phyloP scores from a whole-genome alignment of 2,329 filamentous ascomycete species.

The Thelonectria rubi region DNA sequence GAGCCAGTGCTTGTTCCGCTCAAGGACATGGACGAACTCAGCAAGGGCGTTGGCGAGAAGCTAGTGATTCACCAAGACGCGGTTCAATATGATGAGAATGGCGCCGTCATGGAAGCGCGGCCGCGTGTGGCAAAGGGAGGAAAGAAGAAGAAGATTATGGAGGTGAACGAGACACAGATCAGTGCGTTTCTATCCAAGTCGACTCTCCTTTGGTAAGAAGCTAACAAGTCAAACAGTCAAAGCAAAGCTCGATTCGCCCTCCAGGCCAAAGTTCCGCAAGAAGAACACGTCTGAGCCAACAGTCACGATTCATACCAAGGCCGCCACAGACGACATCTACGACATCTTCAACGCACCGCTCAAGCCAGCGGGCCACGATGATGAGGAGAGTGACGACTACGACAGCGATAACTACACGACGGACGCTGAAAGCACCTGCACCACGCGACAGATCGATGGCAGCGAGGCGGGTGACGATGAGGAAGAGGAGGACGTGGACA shows the following conservation, averaged over 20 bases:
- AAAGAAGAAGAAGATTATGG: constrained; percentile 81
- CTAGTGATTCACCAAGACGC: constrained; percentile 41
- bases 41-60: constrained; percentile 38
- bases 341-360: constrained; percentile 91
- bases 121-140: constrained; percentile 56
- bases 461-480: constrained; percentile 58
- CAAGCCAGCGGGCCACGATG: constrained; percentile 40
- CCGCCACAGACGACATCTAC: constrained; percentile 97
- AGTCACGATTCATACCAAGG: constrained; percentile 95
- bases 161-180: constrained; percentile 91
- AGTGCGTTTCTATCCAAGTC: constrained; percentile 65
- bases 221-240: constrained; percentile 71
- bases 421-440: constrained; percentile 83
- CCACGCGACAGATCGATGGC: constrained; percentile 71
- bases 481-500: constrained; percentile 59
- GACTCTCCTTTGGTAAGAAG: neutral
- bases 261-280: constrained; percentile 82
- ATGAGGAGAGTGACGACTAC: constrained; percentile 67
- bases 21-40: constrained; percentile 46
- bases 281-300: constrained; percentile 84
- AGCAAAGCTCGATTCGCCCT: constrained; percentile 90
- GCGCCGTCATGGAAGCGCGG: constrained; percentile 56
- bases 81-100: constrained; percentile 67
- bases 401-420: constrained; percentile 83
- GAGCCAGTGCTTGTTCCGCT: constrained; percentile 35